Base-by-base conservation (phyloP, 2,329 filamentous ascomycete genomes). In the Colletotrichum sp. region DNA sequence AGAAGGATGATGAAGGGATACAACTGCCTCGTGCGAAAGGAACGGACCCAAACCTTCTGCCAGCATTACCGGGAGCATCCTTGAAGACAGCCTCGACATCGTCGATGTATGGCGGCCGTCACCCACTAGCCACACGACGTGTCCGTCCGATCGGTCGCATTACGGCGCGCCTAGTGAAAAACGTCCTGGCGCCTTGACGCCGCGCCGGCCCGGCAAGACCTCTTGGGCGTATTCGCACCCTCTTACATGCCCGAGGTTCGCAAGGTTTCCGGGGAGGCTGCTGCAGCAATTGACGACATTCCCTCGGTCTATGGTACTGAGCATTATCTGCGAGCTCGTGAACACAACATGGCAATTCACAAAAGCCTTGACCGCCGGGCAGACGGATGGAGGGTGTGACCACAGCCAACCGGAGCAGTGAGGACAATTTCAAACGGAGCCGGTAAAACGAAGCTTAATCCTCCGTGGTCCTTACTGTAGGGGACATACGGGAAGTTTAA, bases 141-240 rank as follows among this genome's bases (percentile, higher is more conserved):
- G 39, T 59, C 69, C 69, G 26, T 63, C 36, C 55, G 52, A 72
- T 63, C 55, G 30, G 30, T 72, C 55, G 15, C 55, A 64, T 32
- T 39, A 39, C 36, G 26, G 55, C 39, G 63, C 44, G 63, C n/a
- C 21, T 55, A 52, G 21, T 34, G 44, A 26, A 36, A 28, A 65
- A 55, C 39, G 59, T 15, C 36, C 49, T 36, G 24, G 34, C 30
- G 69, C 68, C 39, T 26, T 72, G 69, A 67, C 68, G 36, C 72
- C 68, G 72, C 34, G 68, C 68, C 72, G 62, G 49, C 34, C 64
- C 63, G 69, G 57, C 57, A 57, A 24, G 57, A 62, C 64, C 67
- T 52, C n/a, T 52, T 65, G 60, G 59, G 72, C 67, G 49, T 52
- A 34, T 60, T 71, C 21, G 30, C 57, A 64, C 32, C 39, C 39